Base-by-base conservation (phyloP, 495 filamentous ascomycete genomes). In the Penicillium canescens region DNA sequence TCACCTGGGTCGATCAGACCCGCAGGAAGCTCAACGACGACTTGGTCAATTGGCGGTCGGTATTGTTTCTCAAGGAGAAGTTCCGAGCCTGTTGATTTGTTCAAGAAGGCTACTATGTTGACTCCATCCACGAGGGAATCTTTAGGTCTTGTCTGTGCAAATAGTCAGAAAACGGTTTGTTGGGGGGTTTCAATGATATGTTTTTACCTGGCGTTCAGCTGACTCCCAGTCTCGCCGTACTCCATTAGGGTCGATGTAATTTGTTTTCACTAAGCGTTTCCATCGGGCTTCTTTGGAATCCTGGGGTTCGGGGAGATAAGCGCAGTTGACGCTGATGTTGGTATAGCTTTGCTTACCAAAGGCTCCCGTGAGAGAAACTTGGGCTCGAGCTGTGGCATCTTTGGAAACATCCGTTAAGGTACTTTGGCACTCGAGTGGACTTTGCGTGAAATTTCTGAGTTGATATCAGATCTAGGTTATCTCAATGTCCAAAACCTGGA, bases 1-100 rank as follows among this genome's bases (percentile, higher is more conserved):
- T 94, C 90, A 16, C 80, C 83, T 12, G 81, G 83, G 63, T 94
- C 90, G 13, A 92, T 78, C n/a, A 94, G 66, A 1, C 90, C 90
- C 4, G 90, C 90, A 0, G 90, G 90, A 2, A 91, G 74, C 63
- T 94, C 90, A 47, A 93, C 86, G 34, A 78, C 77, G 24, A 87
- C 71, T 50, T 85, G 85, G 53, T 86, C 80, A 23, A 91, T 68
- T 4, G 90, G 89, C 3, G 90, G 89, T 5, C 90, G 80, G 65
- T 83, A 95, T 61, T 94, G 90, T 61, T 88, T 89, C 54, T 90
- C 86, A 12, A 93, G 78, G 16, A 95, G 65, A 23, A 93, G 75
- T 57, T 90, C 82, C 7, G 84, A 83, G 4, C 82, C 81, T 2
- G 74, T 76, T 1, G 82, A 73, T 55, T 86, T 85, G 52, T 88